Conservation (phyloP, 2,329 filamentous ascomycete species). For the Gremmenia infestans region DNA sequence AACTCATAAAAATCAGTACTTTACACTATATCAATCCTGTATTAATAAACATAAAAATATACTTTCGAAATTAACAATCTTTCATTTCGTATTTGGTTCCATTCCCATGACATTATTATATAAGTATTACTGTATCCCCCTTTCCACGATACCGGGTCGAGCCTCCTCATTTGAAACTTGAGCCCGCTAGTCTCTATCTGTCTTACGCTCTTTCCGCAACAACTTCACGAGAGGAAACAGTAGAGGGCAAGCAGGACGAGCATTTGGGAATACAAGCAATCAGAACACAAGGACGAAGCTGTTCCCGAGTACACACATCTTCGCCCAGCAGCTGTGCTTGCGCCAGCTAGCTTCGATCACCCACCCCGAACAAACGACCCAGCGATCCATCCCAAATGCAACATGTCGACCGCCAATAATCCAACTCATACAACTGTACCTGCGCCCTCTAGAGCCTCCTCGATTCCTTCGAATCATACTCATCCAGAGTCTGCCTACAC, state of each 20-base stretch:
- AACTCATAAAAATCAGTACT: neutral
- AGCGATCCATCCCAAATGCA: slow-evolving; percentile 7
- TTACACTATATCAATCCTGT: neutral
- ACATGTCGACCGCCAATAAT: slow-evolving; percentile 32
- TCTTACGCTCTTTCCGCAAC: slow-evolving; percentile 11
- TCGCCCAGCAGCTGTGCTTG: slow-evolving; percentile 17
- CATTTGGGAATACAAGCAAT: neutral
- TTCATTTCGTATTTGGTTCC: too few species aligned
- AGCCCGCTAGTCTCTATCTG: slow-evolving; percentile 11
- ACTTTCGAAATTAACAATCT: too few species aligned
- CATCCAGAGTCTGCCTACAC: slow-evolving; percentile 27
- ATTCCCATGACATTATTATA: neutral
- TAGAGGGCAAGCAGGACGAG: slow-evolving; percentile 3
- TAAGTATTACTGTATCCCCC: neutral
- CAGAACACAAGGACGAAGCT: slow-evolving; percentile 7
- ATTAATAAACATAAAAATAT: neutral
- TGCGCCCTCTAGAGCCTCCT: slow-evolving; percentile 27
- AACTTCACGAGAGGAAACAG: slow-evolving; percentile 6
- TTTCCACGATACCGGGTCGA: neutral
- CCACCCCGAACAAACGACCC: neutral
- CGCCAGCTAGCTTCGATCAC: slow-evolving; percentile 18
- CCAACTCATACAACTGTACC: slow-evolving; percentile 35
- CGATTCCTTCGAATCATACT: slow-evolving; percentile 23
- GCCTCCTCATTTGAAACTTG: slow-evolving; percentile 6
- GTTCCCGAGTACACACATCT: slow-evolving; percentile 8